Percentiles rank a stretch among this genome's conserved stretches.
phyloP scores from a whole-genome alignment of 441 rosid genomes.

The Biscutella laevigata region DNA sequence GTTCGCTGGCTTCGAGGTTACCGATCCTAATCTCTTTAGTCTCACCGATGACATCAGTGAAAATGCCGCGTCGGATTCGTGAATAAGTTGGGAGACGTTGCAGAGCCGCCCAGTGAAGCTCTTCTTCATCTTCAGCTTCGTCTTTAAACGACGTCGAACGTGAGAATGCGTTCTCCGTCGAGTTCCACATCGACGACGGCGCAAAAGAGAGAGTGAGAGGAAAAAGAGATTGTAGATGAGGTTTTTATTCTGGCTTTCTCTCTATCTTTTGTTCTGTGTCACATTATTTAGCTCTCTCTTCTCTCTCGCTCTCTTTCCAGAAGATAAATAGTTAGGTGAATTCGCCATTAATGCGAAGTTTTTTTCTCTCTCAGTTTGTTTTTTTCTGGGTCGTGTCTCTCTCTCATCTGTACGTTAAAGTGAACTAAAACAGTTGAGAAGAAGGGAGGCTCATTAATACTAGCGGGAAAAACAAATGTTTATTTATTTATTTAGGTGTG shows the following conservation, averaged over 20 bases:
- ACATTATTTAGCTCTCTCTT: constrained; percentile 20
- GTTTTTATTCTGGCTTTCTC: not conserved
- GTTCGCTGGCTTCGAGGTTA: constrained; percentile 64
- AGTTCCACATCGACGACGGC: constrained; percentile 59
- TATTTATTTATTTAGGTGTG: too few relatives aligned
- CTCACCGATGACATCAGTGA: constrained; percentile 57
- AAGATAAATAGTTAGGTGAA: constrained; percentile 47
- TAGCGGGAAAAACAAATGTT: constrained; percentile 41
- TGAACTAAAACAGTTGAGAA: constrained; percentile 10
- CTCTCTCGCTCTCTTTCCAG: not conserved
- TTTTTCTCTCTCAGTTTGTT: not conserved
- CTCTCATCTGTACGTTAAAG: constrained; percentile 31
- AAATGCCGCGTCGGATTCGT: constrained; percentile 71
- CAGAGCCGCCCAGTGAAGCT: constrained; percentile 83
- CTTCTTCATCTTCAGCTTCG: constrained; percentile 72
- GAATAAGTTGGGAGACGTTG: constrained; percentile 81
- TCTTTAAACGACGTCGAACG: constrained; percentile 59
- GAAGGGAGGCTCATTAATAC: constrained; percentile 44
- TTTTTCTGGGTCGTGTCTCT: not conserved
- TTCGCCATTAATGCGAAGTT: constrained; percentile 49
- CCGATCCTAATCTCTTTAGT: constrained; percentile 54
- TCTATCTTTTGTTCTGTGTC: not conserved
- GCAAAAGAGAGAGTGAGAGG: not conserved
- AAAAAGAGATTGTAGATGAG: not conserved
- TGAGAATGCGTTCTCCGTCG: constrained; percentile 64